phyloP scores from a whole-genome alignment of 2,329 filamentous ascomycete genomes.

The Xylaria sp. region DNA sequence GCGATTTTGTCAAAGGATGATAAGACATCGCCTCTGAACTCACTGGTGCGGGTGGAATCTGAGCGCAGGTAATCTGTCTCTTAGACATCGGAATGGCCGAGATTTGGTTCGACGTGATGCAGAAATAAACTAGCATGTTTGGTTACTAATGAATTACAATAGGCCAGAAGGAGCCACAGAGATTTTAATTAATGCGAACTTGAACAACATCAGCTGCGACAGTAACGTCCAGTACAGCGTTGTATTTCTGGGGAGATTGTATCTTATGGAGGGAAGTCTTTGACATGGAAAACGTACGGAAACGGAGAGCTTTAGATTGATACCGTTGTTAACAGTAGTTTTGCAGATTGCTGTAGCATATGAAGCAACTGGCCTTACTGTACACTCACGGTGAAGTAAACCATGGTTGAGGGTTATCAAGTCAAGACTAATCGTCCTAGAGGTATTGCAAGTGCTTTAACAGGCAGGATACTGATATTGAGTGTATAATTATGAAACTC shows the following conservation, averaged over 20 bases:
- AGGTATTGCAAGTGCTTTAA: background rate
- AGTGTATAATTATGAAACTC: background rate
- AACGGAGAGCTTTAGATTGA: background rate
- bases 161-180: background rate
- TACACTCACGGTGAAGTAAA: background rate
- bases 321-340: background rate
- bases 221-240: slow-evolving; percentile 2
- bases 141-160: background rate
- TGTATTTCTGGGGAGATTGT: background rate
- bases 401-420: background rate
- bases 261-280: background rate
- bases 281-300: background rate
- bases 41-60: background rate
- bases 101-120: slow-evolving; percentile 15
- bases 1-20: background rate
- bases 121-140: background rate
- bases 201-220: background rate
- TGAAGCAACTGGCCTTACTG: background rate
- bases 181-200: slow-evolving; percentile 4
- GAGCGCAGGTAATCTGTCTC: background rate
- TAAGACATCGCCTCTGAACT: background rate
- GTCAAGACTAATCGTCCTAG: background rate
- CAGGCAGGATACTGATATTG: background rate
- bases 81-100: slow-evolving; percentile 10
- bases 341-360: background rate